These are phyloP conservation scores for Roridomyces roridus DNA, from an alignment of 768 basidiomycete genomes.

Conservation along the genomic window DNA sequence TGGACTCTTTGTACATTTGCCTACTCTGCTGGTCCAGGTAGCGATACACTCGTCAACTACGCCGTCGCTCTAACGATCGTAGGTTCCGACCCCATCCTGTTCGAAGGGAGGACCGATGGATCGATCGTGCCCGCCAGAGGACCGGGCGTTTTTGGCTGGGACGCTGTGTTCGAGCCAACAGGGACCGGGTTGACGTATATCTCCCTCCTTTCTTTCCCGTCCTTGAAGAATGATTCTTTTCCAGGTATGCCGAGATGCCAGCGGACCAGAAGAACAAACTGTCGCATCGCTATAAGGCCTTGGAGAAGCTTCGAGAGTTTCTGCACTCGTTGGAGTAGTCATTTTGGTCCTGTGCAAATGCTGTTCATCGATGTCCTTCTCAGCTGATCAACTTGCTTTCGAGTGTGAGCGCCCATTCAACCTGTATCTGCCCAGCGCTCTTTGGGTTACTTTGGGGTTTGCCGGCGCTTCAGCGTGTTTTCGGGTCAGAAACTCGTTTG, in stretches of 20 bases:
- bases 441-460: too few species aligned
- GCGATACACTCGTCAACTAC: too few species aligned
- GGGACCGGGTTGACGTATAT: constrained; percentile 81
- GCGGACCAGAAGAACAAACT: constrained; percentile 70
- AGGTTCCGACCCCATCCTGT: constrained; percentile 71
- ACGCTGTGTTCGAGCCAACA: constrained; percentile 82
- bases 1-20: constrained; percentile 97
- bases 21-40: constrained; percentile 83
- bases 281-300: constrained; percentile 75
- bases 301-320: constrained; percentile 67
- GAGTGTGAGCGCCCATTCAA: too few species aligned
- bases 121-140: constrained; percentile 89
- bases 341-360: background rate
- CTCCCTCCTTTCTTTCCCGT: constrained; percentile 2
- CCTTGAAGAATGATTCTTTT: constrained; percentile 2
- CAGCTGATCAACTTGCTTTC: too few species aligned
- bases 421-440: too few species aligned
- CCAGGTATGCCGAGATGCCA: constrained; percentile 81
- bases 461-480: too few species aligned
- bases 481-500: too few species aligned
- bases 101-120: constrained; percentile 88
- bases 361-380: too few species aligned
- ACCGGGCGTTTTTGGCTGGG: constrained; percentile 86
- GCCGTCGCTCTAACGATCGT: background rate
- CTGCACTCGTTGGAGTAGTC: constrained; percentile 38